Base-by-base conservation (phyloP, 441 rosid species). In the Mallotus repandus region DNA sequence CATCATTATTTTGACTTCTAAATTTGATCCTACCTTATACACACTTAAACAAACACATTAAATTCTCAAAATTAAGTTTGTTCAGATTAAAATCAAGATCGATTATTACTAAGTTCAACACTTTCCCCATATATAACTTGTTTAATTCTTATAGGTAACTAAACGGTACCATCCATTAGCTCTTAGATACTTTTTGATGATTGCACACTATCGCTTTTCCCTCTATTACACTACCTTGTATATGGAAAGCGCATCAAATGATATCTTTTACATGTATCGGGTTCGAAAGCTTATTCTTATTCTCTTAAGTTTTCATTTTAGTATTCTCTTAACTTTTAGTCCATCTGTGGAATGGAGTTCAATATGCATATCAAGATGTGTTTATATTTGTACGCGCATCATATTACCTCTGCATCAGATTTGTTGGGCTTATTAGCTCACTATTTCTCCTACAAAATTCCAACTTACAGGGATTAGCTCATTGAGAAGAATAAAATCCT, bases 171-270 rank as follows among this genome's bases (percentile, higher is more conserved):
- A 95, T 87, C 98, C 98, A 11, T 68, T 93, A 82, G 91, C 98
- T 73, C 75, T 93, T 82, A 83, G 98, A 58, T 85, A 87, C 80
- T 95, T 95, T 82, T 81, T 95, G 88, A 88, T 91, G 63, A 91
- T 88, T 73, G 93, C 93, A 63, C 92, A 93, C 74, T 95, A 95
- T 70, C 87, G 96, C 2, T 93, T 98, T 83, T 92, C 98, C 72
- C 86, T 95, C 73, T 90, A 86, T 75, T 95, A 87, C 75, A 77
- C 91, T 12, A 78, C 81, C 32, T 45, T 56, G n/a, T 95, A 89
- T 80, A 83, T 95, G 79, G 98, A 95, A 72, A 74, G 82, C 79
- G 84, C 98, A 46, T 93, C 98, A 4, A 93, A 88, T 18, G 83
- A 86, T 61, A 77, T 90, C 32, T 93, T 83, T 76, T 91, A 93